Base-by-base conservation (phyloP, 345 rosid species). In the Hibiscus tridactylites region DNA sequence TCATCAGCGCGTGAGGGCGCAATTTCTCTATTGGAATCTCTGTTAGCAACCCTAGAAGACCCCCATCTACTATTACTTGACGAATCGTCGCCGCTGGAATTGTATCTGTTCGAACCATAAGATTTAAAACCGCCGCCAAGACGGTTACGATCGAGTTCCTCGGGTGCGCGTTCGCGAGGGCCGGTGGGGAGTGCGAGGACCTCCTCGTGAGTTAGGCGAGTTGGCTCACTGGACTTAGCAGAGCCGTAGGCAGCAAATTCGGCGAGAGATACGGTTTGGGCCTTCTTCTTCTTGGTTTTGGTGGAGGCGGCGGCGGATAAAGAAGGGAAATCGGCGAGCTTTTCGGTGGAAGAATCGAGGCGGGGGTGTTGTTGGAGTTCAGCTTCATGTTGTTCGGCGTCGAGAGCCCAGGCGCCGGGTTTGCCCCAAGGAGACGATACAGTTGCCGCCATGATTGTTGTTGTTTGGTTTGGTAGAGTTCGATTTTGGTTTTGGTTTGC, bases 371-470 rank as follows among this genome's bases (percentile, higher is more conserved):
- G 29, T 47, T 78, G 85, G 77, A 90, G 90, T 35, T 92, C 92
- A 0, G 79, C 90, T 65, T 92, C 99, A 72, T 89, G 83, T 62
- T 89, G 88, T 58, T 96, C 98, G 35, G 97, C 88, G 57, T 92
- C 98, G 3, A 87, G 85, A 49, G 99, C 98, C 99, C 99, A 96
- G 5, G 97, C 86, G 31, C 98, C 97, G 16, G 99, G 93, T 80
- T 96, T 96, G n/a, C 83, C 78, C 99, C 99, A 96, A 6, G 89
- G 88, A 82, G 99, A 91, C 42, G 97, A 86, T 17, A 83, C 87
- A 0, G 90, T 83, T 24, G 97, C 95, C 84, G 98, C 93, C 98
- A 92, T 92, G 44, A 12, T 74, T 24, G 61, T 58, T 10, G 13
- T 57, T 26, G 6, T 24, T 58, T 24, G 60, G 60, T 3, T n/a